Conservation (phyloP, 768 basidiomycete species). For the Serendipita sp. region DNA sequence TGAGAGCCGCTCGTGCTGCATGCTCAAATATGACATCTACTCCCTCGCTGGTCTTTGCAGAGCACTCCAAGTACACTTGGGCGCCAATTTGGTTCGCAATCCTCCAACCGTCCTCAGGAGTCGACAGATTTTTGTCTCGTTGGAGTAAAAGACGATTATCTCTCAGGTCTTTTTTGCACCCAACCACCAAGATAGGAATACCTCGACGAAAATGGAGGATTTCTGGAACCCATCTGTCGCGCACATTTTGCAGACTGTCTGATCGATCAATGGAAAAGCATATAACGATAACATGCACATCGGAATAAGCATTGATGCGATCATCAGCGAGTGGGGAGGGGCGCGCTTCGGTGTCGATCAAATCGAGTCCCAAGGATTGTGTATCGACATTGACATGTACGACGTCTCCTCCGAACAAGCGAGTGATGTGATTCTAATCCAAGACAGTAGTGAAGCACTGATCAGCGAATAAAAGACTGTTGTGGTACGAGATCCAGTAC, state of each 20-base stretch:
- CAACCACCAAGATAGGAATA: background rate
- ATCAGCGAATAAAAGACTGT: too few species aligned
- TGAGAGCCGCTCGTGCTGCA: background rate
- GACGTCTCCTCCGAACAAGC: too few species aligned
- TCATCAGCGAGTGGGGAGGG: too few species aligned
- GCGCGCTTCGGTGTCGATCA: too few species aligned
- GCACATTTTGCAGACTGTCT: background rate
- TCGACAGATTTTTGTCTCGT: background rate
- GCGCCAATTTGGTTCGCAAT: background rate
- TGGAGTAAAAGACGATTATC: background rate
- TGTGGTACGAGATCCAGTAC: too few species aligned
- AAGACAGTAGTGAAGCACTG: too few species aligned
- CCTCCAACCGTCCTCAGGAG: background rate
- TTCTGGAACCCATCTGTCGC: background rate
- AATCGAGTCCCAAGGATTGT: too few species aligned
- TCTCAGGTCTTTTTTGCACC: background rate
- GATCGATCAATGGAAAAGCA: background rate
- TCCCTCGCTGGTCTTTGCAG: background rate
- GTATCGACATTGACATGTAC: too few species aligned
- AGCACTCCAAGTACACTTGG: constrained; percentile 1
- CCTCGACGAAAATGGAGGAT: background rate
- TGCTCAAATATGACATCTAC: background rate
- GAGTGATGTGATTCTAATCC: too few species aligned
- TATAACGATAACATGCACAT: background rate
- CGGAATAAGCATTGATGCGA: too few species aligned